These are phyloP conservation scores for Martensiomyces pterosporus DNA, from an alignment of 192 early-diverging fungal genomes.

Conservation along the genomic window DNA sequence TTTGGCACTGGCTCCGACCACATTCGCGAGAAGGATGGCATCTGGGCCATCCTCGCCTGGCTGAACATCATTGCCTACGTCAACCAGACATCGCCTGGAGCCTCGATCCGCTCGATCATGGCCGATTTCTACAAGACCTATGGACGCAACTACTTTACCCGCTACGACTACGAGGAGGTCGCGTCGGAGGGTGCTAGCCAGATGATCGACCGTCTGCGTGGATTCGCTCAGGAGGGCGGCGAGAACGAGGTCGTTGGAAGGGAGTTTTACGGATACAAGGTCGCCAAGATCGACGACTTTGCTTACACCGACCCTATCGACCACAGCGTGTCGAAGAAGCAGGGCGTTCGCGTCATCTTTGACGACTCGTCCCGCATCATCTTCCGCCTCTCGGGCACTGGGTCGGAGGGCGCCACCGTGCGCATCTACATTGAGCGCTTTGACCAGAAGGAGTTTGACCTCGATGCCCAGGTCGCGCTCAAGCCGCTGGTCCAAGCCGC, in stretches of 20 bases:
- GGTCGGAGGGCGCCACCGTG: slow-evolving; percentile 92
- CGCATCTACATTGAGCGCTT: slow-evolving; percentile 92
- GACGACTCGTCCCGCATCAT: slow-evolving; percentile 88
- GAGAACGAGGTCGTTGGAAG: slow-evolving; percentile 56
- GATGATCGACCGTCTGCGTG: slow-evolving; percentile 73
- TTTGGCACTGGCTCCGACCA: slow-evolving; percentile 99
- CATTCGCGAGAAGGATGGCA: slow-evolving; percentile 97
- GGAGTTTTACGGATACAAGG: slow-evolving; percentile 50
- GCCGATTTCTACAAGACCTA: slow-evolving; percentile 74
- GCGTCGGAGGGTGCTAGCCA: slow-evolving; percentile 68
- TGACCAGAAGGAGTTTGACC: slow-evolving; percentile 55
- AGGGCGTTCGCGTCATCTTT: slow-evolving; percentile 90
- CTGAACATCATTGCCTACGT: slow-evolving; percentile 84
- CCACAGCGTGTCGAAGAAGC: slow-evolving; percentile 73
- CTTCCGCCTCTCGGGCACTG: slow-evolving; percentile 90
- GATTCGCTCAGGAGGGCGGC: slow-evolving; percentile 42
- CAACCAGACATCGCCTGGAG: slow-evolving; percentile 54
- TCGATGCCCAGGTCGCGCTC: slow-evolving; percentile 80
- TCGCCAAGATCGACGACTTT: slow-evolving; percentile 81
- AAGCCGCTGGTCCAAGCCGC: slow-evolving; percentile 84
- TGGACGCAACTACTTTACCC: slow-evolving; percentile 94
- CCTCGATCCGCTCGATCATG: slow-evolving; percentile 75
- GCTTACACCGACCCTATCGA: slow-evolving; percentile 94
- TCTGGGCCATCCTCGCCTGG: slow-evolving; percentile 98
- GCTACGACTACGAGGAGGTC: slow-evolving; percentile 98